Conservation (phyloP, 441 rosid species). For the Eutrema salsugineum region DNA sequence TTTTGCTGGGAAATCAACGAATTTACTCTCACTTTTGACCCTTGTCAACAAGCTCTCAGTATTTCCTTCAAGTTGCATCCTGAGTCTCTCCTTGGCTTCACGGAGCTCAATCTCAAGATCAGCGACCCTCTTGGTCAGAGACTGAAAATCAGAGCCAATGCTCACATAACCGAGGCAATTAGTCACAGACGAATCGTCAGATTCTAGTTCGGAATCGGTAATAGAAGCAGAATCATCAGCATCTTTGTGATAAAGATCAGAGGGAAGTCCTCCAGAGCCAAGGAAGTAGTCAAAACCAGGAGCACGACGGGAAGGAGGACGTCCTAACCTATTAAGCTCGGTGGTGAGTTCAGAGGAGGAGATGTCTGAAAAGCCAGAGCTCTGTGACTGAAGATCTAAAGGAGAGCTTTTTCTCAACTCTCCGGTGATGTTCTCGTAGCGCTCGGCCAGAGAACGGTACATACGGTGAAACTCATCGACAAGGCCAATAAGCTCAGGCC, state of each 20-base stretch:
- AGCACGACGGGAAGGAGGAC: conserved; percentile 69
- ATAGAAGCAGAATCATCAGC: conserved; percentile 75
- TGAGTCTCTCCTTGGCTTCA: conserved; percentile 66
- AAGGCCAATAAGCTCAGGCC: conserved; percentile 47
- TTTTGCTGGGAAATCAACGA: conserved; percentile 41
- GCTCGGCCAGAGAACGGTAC: conserved; percentile 44
- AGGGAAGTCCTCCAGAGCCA: conserved; percentile 57
- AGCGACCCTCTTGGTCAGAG: conserved; percentile 37
- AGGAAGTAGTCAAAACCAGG: conserved; percentile 87
- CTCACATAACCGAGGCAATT: conserved; percentile 51
- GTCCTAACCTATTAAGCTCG: conserved; percentile 43
- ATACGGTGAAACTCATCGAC: conserved; percentile 42
- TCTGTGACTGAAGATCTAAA: conserved; percentile 76
- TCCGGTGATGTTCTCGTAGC: conserved; percentile 46
- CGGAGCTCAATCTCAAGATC: conserved; percentile 77
- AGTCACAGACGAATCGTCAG: conserved; percentile 73
- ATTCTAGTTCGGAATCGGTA: conserved; percentile 75
- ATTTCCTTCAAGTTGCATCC: conserved; percentile 48
- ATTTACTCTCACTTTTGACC: conserved; percentile 32
- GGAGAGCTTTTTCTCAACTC: conserved; percentile 75
- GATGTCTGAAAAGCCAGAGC: conserved; percentile 60
- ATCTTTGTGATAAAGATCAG: conserved; percentile 58
- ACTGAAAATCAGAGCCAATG: conserved; percentile 52
- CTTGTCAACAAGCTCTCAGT: conserved; percentile 35
- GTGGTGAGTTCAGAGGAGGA: conserved; percentile 46